Conservation (phyloP, 164 flowering plant genomes). For the Tinospora cordifolia region DNA sequence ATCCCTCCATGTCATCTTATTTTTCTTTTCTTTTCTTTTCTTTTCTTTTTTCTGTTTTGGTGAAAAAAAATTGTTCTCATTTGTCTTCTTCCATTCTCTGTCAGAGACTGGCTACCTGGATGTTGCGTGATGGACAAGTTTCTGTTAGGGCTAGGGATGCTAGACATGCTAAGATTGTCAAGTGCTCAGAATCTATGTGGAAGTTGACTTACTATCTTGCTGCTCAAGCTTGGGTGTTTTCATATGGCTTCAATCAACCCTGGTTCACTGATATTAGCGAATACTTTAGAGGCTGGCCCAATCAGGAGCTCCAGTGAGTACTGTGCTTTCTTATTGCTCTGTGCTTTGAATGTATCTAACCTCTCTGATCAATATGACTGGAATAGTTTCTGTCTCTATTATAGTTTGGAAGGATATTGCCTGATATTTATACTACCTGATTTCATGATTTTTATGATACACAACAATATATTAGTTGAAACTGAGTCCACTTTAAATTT, state of each 20-base stretch:
- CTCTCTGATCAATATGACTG: not conserved
- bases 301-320: constrained; percentile 79
- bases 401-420: not conserved
- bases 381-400: not conserved
- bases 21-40: not conserved
- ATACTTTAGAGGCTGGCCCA: constrained; percentile 80
- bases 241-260: constrained; percentile 46
- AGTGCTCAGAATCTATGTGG: constrained; percentile 93
- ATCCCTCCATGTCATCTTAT: not conserved
- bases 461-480: not conserved
- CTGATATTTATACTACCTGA: not conserved
- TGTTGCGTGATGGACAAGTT: constrained; percentile 33
- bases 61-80: not conserved
- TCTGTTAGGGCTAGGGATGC: constrained; percentile 34
- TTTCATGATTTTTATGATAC: not conserved
- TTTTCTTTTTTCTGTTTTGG: not conserved
- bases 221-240: constrained; percentile 49
- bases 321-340: not conserved
- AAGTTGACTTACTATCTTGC: constrained; percentile 69
- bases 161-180: constrained; percentile 48
- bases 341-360: not conserved
- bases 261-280: constrained; percentile 59
- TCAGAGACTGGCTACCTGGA: constrained; percentile 65
- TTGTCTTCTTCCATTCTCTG: not conserved
- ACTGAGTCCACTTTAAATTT: too few relatives aligned